A percentile compares a stretch with the other conserved stretches of the same genome.
Conservation (phyloP, 2,329 filamentous ascomycete species). For the Kalmusia sp. region DNA sequence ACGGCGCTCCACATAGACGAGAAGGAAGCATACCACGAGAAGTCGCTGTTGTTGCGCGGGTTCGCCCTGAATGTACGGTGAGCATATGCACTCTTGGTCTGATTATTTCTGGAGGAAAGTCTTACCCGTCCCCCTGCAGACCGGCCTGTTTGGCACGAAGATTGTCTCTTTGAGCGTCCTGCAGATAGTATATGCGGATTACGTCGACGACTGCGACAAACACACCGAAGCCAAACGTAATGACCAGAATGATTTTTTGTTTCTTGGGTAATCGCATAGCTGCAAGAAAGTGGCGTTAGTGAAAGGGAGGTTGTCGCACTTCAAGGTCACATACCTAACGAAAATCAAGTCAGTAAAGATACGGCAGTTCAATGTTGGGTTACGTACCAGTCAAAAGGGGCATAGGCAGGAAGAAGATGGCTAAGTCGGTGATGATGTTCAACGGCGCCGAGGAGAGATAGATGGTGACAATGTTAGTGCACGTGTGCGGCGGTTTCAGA, state of each 20-base stretch:
- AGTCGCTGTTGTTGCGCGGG: slow-evolving; percentile 56
- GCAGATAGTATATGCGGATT: slow-evolving; percentile 86
- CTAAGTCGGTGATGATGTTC: slow-evolving; percentile 90
- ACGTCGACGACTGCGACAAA: slow-evolving; percentile 91
- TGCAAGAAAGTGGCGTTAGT: slow-evolving; percentile 52
- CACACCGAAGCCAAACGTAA: slow-evolving; percentile 85
- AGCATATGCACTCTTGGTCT: slow-evolving; percentile 17
- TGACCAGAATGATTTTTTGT: slow-evolving; percentile 85
- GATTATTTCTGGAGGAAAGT: slow-evolving; percentile 34
- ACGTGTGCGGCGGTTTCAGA: slow-evolving; percentile 55
- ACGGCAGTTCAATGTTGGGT: background rate
- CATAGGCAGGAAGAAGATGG: slow-evolving; percentile 85
- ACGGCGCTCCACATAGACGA: slow-evolving; percentile 94
- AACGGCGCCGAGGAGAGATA: slow-evolving; percentile 81
- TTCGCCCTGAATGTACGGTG: slow-evolving; percentile 18
- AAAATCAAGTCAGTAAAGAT: background rate
- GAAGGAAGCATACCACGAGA: slow-evolving; percentile 76
- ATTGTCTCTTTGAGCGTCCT: slow-evolving; percentile 67
- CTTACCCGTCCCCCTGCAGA: background rate
- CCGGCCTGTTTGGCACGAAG: slow-evolving; percentile 40
- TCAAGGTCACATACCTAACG: background rate
- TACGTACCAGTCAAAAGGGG: slow-evolving; percentile 67
- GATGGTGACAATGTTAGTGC: slow-evolving; percentile 68
- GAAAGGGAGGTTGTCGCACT: background rate
- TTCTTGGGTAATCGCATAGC: slow-evolving; percentile 82